Evolutionary conservation across 1,284 basidiomycete species (phyloP).

Genomic region (Tylopilus orsonianus): DNA sequence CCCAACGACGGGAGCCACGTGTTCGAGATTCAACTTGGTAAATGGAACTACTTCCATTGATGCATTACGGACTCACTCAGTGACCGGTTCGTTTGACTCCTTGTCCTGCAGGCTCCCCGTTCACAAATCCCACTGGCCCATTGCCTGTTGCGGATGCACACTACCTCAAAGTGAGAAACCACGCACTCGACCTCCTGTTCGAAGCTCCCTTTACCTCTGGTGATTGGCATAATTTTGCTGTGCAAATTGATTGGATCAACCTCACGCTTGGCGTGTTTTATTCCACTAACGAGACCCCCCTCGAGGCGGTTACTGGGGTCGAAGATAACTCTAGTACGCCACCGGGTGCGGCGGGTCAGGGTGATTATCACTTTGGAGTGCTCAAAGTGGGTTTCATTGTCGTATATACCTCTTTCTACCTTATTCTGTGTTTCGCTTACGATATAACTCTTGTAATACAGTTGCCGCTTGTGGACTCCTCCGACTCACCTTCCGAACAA

Average conservation of each 20-base stretch:
- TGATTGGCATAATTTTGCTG: conserved; percentile 61
- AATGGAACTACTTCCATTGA: background rate
- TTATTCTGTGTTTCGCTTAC: background rate
- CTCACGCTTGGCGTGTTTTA: conserved; percentile 51
- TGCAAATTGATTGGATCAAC: conserved; percentile 56
- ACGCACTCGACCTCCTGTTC: conserved; percentile 52
- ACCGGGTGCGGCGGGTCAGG: conserved; percentile 45
- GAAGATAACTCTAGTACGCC: conserved; percentile 42
- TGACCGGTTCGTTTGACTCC: no score
- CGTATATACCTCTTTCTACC: no score
- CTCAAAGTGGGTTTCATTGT: conserved; percentile 44
- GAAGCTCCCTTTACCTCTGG: conserved; percentile 43
- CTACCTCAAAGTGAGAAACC: conserved; percentile 53
- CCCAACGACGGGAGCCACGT: conserved; percentile 56
- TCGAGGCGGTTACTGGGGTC: conserved; percentile 42
- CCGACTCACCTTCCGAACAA: conserved; percentile 45
- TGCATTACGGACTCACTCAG: background rate
- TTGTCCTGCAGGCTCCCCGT: conserved; percentile 46
- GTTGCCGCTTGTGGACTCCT: conserved; percentile 53
- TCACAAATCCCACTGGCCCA: conserved; percentile 47
- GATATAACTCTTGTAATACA: conserved; percentile 22
- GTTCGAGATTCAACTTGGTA: conserved; percentile 57
- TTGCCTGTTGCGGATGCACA: conserved; percentile 42
- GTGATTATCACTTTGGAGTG: conserved; percentile 59
- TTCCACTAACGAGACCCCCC: conserved; percentile 40